Conservation (phyloP, 2,329 filamentous ascomycete species). For the Decorospora gaudefroyi region DNA sequence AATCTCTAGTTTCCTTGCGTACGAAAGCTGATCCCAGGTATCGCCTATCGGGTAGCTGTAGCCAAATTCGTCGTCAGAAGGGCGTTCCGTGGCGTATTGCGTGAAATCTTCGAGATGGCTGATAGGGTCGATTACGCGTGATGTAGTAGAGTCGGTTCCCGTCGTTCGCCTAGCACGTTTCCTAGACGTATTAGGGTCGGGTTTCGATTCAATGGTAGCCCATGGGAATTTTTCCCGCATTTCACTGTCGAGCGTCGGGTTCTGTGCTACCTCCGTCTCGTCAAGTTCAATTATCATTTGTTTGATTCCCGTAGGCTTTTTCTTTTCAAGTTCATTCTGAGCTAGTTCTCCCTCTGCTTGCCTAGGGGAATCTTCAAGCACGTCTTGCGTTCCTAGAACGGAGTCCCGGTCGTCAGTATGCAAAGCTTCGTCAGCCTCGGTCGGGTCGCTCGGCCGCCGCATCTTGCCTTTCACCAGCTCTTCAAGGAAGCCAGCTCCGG, state of each 20-base stretch:
- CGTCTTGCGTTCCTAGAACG: background rate
- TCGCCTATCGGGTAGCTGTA: background rate
- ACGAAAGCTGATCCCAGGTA: constrained; percentile 3
- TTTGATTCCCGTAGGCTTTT: constrained; percentile 13
- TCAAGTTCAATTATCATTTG: constrained; percentile 14
- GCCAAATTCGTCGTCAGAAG: constrained; percentile 5
- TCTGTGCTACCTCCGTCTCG: background rate
- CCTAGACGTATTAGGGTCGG: constrained; percentile 2
- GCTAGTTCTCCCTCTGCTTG: constrained; percentile 1
- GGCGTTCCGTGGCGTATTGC: constrained; percentile 5
- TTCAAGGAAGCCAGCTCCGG: background rate
- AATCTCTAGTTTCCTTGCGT: constrained; percentile 5
- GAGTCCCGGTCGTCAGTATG: background rate
- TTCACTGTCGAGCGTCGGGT: constrained; percentile 2
- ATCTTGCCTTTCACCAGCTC: background rate
- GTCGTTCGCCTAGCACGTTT: background rate
- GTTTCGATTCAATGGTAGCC: constrained; percentile 3
- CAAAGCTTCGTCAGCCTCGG: constrained; percentile 1
- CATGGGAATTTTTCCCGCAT: constrained; percentile 14
- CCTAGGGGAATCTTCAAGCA: background rate
- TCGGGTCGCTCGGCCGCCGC: background rate
- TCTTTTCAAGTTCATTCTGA: background rate
- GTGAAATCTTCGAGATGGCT: constrained; percentile 11
- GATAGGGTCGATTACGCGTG: constrained; percentile 1
- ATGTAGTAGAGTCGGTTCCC: background rate